A percentile compares a stretch with the other conserved stretches of the same genome.
Evolutionary conservation across 2,329 filamentous ascomycete species (phyloP).

Genomic region (Fusarium tanahbumbuense): DNA sequence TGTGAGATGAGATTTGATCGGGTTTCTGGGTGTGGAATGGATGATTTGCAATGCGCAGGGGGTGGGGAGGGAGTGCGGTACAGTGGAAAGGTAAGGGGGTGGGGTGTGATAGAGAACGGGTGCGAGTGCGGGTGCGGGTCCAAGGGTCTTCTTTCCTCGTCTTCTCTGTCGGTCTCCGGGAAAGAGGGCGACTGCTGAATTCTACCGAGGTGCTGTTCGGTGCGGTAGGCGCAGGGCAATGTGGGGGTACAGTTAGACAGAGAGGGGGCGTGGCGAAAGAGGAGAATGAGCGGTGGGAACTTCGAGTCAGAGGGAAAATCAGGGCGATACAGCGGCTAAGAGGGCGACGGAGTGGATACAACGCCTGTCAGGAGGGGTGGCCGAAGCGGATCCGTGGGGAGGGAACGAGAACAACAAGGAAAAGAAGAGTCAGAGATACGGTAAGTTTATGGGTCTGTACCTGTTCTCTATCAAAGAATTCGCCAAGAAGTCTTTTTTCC

Average conservation of each 20-base stretch:
- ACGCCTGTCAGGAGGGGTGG: slow-evolving; percentile 22
- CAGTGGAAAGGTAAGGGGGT: background rate
- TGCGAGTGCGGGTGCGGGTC: slow-evolving; percentile 29
- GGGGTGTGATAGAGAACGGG: slow-evolving; percentile 28
- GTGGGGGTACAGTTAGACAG: background rate
- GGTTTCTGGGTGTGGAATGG: slow-evolving; percentile 29
- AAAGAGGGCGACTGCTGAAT: slow-evolving; percentile 13
- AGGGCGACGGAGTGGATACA: slow-evolving; percentile 30
- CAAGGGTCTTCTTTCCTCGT: slow-evolving; percentile 16
- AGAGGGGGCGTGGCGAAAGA: slow-evolving; percentile 24
- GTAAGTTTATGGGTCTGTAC: slow-evolving; percentile 23
- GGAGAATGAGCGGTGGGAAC: slow-evolving; percentile 35
- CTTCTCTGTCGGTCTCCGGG: slow-evolving; percentile 27
- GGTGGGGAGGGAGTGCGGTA: slow-evolving; percentile 10
- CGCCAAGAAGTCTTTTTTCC: slow-evolving; percentile 23
- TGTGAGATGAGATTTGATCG: slow-evolving; percentile 32
- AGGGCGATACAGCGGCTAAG: slow-evolving; percentile 33
- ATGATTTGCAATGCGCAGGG: slow-evolving; percentile 28
- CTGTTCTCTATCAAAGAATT: slow-evolving; percentile 26
- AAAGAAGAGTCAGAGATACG: slow-evolving; percentile 20
- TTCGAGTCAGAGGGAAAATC: slow-evolving; percentile 22
- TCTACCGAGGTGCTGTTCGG: slow-evolving; percentile 6
- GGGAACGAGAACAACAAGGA: background rate
- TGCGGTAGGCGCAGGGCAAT: background rate
- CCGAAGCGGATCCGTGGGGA: slow-evolving; percentile 23